phyloP scores from a whole-genome alignment of 2,329 filamentous ascomycete species.

The Chalaropsis ovoidea region DNA sequence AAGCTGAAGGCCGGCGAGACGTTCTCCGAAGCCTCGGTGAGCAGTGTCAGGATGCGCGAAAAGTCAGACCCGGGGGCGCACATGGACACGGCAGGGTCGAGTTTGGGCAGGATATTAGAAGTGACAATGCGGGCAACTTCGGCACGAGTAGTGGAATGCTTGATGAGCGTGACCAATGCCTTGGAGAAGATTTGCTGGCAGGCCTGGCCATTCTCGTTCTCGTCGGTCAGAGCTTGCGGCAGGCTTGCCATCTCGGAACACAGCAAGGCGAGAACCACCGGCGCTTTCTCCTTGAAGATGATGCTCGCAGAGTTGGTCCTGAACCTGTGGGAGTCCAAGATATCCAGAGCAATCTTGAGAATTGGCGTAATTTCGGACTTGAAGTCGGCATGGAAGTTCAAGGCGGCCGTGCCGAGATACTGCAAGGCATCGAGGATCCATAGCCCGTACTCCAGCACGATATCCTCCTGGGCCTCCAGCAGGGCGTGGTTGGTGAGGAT shows the following conservation, averaged over 20 bases:
- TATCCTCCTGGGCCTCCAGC: slow-evolving; percentile 32
- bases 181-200: slow-evolving; percentile 34
- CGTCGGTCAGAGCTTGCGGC: slow-evolving; percentile 31
- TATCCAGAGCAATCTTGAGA: slow-evolving; percentile 34
- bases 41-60: slow-evolving; percentile 3
- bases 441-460: slow-evolving; percentile 33
- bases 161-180: slow-evolving; percentile 35
- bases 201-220: slow-evolving; percentile 29
- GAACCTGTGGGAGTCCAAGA: slow-evolving; percentile 29
- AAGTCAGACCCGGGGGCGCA: slow-evolving; percentile 11
- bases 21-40: slow-evolving; percentile 20
- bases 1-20: slow-evolving; percentile 10
- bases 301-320: slow-evolving; percentile 17
- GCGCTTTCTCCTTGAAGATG: slow-evolving; percentile 27
- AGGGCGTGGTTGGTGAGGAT: slow-evolving; percentile 37
- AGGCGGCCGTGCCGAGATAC: slow-evolving; percentile 36
- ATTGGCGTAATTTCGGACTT: slow-evolving; percentile 32
- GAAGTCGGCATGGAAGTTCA: slow-evolving; percentile 32
- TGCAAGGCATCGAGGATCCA: slow-evolving; percentile 44
- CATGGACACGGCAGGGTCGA: slow-evolving; percentile 9
- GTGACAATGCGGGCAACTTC: slow-evolving; percentile 20
- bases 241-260: slow-evolving; percentile 36
- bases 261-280: slow-evolving; percentile 33
- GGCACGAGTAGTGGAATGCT: slow-evolving; percentile 26
- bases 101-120: slow-evolving; percentile 22